A percentile compares a stretch with the other conserved stretches of the same genome.
Evolutionary conservation across 352 stramenopile genomes (phyloP).

Genomic region (Pythium guiyangense): DNA sequence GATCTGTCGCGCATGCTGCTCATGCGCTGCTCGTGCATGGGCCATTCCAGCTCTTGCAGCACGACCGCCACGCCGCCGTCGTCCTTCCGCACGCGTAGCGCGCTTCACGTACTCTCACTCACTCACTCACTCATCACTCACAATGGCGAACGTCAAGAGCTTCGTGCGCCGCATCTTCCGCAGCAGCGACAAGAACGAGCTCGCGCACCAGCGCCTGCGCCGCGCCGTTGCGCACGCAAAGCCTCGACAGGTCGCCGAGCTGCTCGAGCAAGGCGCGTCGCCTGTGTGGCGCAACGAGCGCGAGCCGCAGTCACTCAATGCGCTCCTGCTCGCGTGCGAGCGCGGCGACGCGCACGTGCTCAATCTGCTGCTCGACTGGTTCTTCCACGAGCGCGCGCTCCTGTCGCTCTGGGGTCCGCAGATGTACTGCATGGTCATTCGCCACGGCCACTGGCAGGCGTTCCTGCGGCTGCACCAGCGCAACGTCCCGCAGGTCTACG

Average conservation of each 20-base stretch:
- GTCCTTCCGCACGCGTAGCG: too few species aligned
- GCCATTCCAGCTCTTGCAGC: background rate
- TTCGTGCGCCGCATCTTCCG: slow-evolving; percentile 48
- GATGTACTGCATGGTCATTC: slow-evolving; percentile 73
- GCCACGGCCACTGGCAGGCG: slow-evolving; percentile 49
- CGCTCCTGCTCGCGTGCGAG: slow-evolving; percentile 58
- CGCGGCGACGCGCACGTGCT: slow-evolving; percentile 42
- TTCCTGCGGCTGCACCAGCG: slow-evolving; percentile 54
- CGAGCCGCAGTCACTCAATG: slow-evolving; percentile 39
- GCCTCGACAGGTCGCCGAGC: slow-evolving; percentile 34
- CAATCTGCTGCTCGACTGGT: slow-evolving; percentile 54
- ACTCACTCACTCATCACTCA: background rate
- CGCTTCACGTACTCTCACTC: background rate
- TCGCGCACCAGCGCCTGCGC: slow-evolving; percentile 46
- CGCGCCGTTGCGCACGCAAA: slow-evolving; percentile 47
- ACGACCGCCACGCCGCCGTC: background rate
- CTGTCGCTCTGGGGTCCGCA: slow-evolving; percentile 43
- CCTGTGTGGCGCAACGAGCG: slow-evolving; percentile 42
- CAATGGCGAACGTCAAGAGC: slow-evolving; percentile 36
- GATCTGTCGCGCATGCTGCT: too few species aligned
- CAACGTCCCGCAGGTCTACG: slow-evolving; percentile 18
- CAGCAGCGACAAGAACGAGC: slow-evolving; percentile 9
- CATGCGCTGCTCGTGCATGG: too few species aligned
- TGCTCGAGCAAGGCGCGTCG: slow-evolving; percentile 54
- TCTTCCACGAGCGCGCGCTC: slow-evolving; percentile 39